Base-by-base conservation (phyloP, 2,329 filamentous ascomycete species). In the Cercospora berteroae region DNA sequence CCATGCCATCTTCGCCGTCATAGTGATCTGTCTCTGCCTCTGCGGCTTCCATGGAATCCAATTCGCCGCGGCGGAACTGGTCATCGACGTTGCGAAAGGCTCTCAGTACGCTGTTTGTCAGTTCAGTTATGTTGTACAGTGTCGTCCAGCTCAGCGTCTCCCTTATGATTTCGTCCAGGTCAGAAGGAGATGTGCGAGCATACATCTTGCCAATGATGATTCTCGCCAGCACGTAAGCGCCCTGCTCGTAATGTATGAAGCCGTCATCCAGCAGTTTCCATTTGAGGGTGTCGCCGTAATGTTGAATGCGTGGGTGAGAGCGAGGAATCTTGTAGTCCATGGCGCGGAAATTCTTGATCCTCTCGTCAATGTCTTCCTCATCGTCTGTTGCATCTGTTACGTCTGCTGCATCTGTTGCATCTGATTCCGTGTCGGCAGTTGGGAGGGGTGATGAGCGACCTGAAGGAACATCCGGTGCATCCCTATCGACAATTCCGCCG, bases 221-320 rank as follows among this genome's bases (percentile, higher is more conserved):
- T 33, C 23, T 58, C 31, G 55, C 55, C 31, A 58, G 29, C 8
- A 58, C 55, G 31, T 33, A 58, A 20, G 55, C 55, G 55, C 55
- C 55, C 36, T 58, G 27, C 29, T 58, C 55, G 55, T 58, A 23
- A 20, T 58, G 55, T 18, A 58, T 36, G 55, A 58, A 58, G 1
- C n/a, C 31, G 16, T 58, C 55, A 16, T 58, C 55, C n/a, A 58
- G 18, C 27, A 58, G 29, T 4, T 58, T 58, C 55, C 31, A 20
- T 23, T 58, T 58, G 55, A 58, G 55, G 10, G 55, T 58, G 27
- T 31, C 55, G n/a, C 55, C 55, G 18, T 58, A 58, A 18, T 58
- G 27, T 8, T 58, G 55, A 9, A 58, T 36, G 18, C 55, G 27
- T 18, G 55, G 55, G n/a, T 58, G 55, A 20, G 27, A 31, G 55